phyloP scores from a whole-genome alignment of 2,329 filamentous ascomycete genomes.

The Arthrobotrys iridis region DNA sequence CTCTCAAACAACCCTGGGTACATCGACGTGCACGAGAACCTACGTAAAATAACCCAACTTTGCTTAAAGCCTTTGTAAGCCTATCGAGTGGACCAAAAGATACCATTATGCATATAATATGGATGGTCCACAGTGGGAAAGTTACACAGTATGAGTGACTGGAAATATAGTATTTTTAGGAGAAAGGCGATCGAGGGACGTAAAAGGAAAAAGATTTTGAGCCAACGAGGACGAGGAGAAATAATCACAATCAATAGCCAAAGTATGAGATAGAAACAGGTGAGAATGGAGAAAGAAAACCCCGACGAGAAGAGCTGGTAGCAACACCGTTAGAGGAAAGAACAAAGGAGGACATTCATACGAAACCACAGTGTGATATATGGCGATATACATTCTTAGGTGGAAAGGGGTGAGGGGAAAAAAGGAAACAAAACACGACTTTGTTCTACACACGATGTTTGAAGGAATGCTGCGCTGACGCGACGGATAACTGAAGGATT shows the following conservation, averaged over 20 bases:
- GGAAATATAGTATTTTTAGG: background rate
- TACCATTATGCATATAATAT: too few relatives aligned
- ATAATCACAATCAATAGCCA: conserved; percentile 6
- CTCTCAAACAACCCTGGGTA: too few relatives aligned
- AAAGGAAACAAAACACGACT: conserved; percentile 21
- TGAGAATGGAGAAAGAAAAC: background rate
- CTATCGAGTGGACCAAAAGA: background rate
- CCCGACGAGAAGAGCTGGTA: conserved; percentile 27
- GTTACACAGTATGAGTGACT: background rate
- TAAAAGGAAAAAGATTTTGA: background rate
- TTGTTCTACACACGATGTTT: conserved; percentile 41
- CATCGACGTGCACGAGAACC: too few relatives aligned
- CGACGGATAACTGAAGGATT: conserved; percentile 51
- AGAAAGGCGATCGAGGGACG: too few relatives aligned
- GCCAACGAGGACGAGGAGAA: background rate
- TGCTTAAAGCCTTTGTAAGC: too few relatives aligned
- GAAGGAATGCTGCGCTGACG: conserved; percentile 52
- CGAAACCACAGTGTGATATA: conserved; percentile 42
- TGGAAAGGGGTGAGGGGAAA: background rate
- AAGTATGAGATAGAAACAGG: background rate
- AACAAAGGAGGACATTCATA: conserved; percentile 23
- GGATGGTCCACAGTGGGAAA: too few relatives aligned
- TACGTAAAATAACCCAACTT: too few relatives aligned
- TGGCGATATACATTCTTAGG: conserved; percentile 53
- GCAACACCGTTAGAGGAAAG: conserved; percentile 11